Conservation (phyloP, 2,329 filamentous ascomycete genomes). For the Huntiella omanensis region DNA sequence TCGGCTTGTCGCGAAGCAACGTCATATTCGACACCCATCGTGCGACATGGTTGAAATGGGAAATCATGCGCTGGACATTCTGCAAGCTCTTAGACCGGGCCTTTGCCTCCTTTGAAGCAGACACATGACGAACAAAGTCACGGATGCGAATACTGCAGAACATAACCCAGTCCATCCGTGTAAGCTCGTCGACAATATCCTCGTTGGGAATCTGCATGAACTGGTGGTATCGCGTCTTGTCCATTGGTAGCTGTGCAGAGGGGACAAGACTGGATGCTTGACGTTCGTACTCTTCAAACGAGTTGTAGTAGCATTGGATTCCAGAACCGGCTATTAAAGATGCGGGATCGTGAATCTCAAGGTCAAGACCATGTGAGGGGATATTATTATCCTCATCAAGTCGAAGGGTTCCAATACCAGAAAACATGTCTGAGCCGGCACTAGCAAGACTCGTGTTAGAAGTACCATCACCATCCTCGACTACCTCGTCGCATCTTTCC, state of each 20-base stretch:
- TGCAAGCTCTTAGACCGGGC: slow-evolving; percentile 58
- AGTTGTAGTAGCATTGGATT: slow-evolving; percentile 30
- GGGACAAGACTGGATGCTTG: slow-evolving; percentile 58
- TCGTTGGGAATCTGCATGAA: slow-evolving; percentile 79
- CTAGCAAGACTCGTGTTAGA: slow-evolving; percentile 14
- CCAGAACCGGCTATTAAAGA: slow-evolving; percentile 6
- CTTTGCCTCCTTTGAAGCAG: slow-evolving; percentile 49
- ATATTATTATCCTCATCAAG: slow-evolving; percentile 24
- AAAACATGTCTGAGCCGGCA: slow-evolving; percentile 20
- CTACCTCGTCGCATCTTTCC: slow-evolving; percentile 57
- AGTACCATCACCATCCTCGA: slow-evolving; percentile 16
- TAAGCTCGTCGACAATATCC: slow-evolving; percentile 76
- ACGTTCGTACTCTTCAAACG: slow-evolving; percentile 61
- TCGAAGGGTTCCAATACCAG: slow-evolving; percentile 27
- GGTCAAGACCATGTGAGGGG: slow-evolving; percentile 13
- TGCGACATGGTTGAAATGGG: slow-evolving; percentile 74
- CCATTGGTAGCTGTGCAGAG: slow-evolving; percentile 47
- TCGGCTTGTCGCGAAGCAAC: slow-evolving; percentile 81
- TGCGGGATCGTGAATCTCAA: slow-evolving; percentile 9
- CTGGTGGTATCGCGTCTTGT: slow-evolving; percentile 73
- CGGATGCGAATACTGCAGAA: slow-evolving; percentile 87
- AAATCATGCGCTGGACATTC: slow-evolving; percentile 87
- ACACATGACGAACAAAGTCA: slow-evolving; percentile 83
- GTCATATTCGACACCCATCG: slow-evolving; percentile 71
- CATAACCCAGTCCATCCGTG: slow-evolving; percentile 94